Evolutionary conservation across 495 filamentous ascomycete species (phyloP), one percentile per base, ranked within the genome.

Genomic region (Penicillium lividum): DNA sequence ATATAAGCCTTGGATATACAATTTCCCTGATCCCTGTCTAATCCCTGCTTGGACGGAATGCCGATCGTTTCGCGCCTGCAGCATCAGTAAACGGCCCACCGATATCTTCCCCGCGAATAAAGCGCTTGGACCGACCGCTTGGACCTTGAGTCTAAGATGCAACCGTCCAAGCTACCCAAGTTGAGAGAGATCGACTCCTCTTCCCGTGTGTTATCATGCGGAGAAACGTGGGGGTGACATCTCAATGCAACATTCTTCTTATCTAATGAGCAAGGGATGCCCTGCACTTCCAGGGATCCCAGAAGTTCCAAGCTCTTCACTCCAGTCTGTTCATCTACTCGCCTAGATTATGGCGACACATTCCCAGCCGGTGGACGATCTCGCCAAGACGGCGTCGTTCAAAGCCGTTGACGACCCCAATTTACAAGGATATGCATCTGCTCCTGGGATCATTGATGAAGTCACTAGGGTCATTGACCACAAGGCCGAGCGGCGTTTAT

Each of bases 401-500:
- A 16, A 55, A 16, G 61, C 63, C 15, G 15, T 68, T 13, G 74
- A 74, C n/a, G 71, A 71, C 43, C 56, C 69, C 25, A 61, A 71
- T 43, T 18, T 64, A 6, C 61, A 65, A 46, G 56, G 61, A 27
- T 71, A 69, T 63, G 63, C 60, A 15, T 71, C 74, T 7, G 69
- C 64, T 0, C 66, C 72, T 0, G 66, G 67, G 0, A 57, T 71
- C 3, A 44, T 74, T 8, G 72, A 73, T 36, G 73, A 79, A 53
- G 67, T 76, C 46, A 71, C 69, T 8, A 66, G 64, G 3, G 71
- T 75, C 7, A 64, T 77, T 3, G 75, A 79, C 54, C 73, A 76
- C 51, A 67, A 77, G 53, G 84, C 85, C 15, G 86, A 89, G 63
- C 79, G 77, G 47, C 79, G 80, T n/a, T 73, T 88, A 27, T 86